phyloP scores from a whole-genome alignment of 495 filamentous ascomycete genomes.

The Melanomma pulvis-pyrius region DNA sequence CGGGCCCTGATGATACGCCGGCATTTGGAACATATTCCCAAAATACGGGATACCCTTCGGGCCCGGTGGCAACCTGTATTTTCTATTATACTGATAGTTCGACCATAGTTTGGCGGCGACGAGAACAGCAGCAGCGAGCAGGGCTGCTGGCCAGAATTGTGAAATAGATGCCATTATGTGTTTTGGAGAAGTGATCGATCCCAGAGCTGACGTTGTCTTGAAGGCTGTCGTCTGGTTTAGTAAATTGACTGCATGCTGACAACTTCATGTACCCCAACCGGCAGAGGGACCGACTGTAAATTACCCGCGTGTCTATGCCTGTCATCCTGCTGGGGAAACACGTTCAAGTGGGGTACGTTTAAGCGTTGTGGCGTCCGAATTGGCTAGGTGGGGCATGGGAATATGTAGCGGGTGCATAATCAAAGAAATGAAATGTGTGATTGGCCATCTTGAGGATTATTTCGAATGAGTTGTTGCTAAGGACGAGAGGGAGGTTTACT shows the following conservation, averaged over 20 bases:
- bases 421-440: not conserved
- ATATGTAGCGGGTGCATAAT: not conserved
- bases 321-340: not conserved
- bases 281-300: not conserved
- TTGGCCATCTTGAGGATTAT: not conserved
- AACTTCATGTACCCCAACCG: not conserved
- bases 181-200: not conserved
- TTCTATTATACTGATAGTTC: conserved; percentile 10
- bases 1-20: conserved; percentile 21
- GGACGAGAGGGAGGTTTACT: not conserved
- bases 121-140: conserved; percentile 2
- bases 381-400: not conserved
- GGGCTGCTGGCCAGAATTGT: not conserved
- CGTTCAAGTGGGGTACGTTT: not conserved
- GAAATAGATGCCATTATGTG: not conserved
- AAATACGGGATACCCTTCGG: conserved; percentile 15
- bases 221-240: not conserved
- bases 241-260: not conserved
- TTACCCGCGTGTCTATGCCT: not conserved
- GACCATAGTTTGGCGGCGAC: conserved; percentile 12
- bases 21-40: conserved; percentile 30
- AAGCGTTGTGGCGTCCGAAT: not conserved
- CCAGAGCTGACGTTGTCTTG: not conserved
- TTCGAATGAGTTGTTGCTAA: not conserved
- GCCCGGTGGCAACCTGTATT: conserved; percentile 17